Conservation (phyloP, 768 basidiomycete species). For the Panaeolus papilionaceus region DNA sequence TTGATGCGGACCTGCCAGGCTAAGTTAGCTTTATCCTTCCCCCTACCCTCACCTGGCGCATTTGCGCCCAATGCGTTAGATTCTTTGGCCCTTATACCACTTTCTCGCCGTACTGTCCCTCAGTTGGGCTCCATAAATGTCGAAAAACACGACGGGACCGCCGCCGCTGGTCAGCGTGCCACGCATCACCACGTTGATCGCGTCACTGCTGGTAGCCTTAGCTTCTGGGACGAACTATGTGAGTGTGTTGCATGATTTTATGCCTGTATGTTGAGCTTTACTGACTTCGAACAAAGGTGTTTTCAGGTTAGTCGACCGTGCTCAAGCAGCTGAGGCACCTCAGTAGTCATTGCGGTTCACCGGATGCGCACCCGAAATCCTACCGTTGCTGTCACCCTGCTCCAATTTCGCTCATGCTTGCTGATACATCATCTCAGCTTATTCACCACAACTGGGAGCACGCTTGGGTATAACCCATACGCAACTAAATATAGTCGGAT, state of each 20-base stretch:
- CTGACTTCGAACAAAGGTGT: constrained; percentile 37
- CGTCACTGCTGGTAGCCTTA: constrained; percentile 64
- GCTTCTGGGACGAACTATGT: constrained; percentile 81
- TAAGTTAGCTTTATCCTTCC: not conserved
- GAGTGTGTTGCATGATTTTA: constrained; percentile 33
- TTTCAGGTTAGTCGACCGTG: constrained; percentile 42
- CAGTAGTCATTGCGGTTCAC: not conserved
- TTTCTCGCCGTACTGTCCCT: not conserved
- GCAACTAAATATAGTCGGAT: constrained; percentile 78
- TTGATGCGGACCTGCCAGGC: constrained; percentile 4
- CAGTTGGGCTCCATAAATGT: constrained; percentile 23
- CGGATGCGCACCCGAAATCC: constrained; percentile 5
- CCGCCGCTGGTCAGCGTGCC: constrained; percentile 43
- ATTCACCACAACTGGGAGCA: constrained; percentile 86
- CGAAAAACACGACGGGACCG: constrained; percentile 24
- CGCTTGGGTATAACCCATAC: constrained; percentile 80
- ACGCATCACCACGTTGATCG: constrained; percentile 55
- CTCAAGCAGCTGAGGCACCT: not conserved
- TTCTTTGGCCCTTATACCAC: not conserved
- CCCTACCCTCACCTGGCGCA: constrained; percentile 7
- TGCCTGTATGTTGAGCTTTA: constrained; percentile 13
- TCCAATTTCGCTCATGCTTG: constrained; percentile 1
- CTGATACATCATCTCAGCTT: constrained; percentile 52
- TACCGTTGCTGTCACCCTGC: constrained; percentile 3
- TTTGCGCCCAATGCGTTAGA: constrained; percentile 10